phyloP scores from a whole-genome alignment of 495 filamentous ascomycete genomes.

The Pyrenula aspistea region DNA sequence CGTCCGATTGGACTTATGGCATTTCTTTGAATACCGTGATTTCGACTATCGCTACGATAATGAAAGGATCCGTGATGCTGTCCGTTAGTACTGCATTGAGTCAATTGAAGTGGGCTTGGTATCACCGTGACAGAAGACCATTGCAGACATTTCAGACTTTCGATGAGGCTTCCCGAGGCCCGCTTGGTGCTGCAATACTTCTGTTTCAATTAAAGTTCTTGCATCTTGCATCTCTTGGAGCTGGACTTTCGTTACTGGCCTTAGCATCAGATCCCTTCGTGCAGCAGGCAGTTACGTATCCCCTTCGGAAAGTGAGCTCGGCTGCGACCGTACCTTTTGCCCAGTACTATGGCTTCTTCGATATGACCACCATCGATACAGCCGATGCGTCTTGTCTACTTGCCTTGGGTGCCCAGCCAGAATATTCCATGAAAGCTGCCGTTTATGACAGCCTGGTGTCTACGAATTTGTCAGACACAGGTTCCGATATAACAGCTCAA shows the following conservation, averaged over 20 bases:
- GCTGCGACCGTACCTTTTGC: neutral
- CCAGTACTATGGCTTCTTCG: neutral
- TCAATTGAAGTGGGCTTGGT: slow-evolving; percentile 40
- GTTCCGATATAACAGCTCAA: slow-evolving; percentile 6
- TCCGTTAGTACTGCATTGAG: slow-evolving; percentile 25
- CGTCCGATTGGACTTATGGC: slow-evolving; percentile 29
- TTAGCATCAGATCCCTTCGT: slow-evolving; percentile 31
- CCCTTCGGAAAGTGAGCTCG: neutral
- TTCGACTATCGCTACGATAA: slow-evolving; percentile 28
- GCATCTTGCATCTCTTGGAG: slow-evolving; percentile 27
- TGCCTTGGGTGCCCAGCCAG: neutral
- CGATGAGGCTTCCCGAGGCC: neutral
- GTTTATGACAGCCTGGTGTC: neutral
- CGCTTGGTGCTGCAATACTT: neutral
- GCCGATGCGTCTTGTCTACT: neutral
- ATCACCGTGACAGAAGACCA: slow-evolving; percentile 11
- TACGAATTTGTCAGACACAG: neutral
- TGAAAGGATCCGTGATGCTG: slow-evolving; percentile 28
- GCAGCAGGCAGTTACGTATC: slow-evolving; percentile 17
- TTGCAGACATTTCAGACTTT: neutral
- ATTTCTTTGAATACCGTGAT: slow-evolving; percentile 36
- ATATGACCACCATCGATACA: neutral
- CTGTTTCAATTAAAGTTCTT: slow-evolving; percentile 8
- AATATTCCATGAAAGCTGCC: neutral
- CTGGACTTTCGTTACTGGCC: slow-evolving; percentile 23